phyloP scores from a whole-genome alignment of 2,329 filamentous ascomycete species.

The Ceratocystis eucalypticola region DNA sequence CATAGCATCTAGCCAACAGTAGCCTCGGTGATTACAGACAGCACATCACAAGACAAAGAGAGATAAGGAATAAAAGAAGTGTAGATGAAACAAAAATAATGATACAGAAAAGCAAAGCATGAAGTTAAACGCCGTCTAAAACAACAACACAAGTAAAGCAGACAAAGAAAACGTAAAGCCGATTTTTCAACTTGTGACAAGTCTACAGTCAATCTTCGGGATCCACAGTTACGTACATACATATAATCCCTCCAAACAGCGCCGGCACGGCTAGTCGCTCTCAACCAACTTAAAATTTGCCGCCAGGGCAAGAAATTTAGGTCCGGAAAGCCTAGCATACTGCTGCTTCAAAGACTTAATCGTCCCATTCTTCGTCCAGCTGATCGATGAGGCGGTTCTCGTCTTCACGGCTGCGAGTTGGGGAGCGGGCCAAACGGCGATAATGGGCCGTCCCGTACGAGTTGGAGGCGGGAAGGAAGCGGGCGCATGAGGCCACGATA shows the following conservation, averaged over 20 bases:
- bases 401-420: conserved; percentile 50
- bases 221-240: not conserved
- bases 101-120: not conserved
- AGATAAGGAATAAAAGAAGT: not conserved
- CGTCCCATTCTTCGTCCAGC: conserved; percentile 94
- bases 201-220: not conserved
- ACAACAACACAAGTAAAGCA: not conserved
- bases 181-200: not conserved
- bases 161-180: not conserved
- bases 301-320: not conserved
- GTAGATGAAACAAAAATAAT: not conserved
- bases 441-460: conserved; percentile 44
- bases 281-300: not conserved
- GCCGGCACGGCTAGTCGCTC: not conserved
- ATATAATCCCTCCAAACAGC: not conserved
- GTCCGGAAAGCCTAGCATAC: too few relatives aligned
- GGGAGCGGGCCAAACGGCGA: conserved; percentile 44
- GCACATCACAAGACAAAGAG: not conserved
- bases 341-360: conserved; percentile 31
- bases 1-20: not conserved
- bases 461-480: conserved; percentile 41
- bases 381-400: conserved; percentile 94
- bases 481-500: conserved; percentile 53
- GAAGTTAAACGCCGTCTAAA: not conserved
- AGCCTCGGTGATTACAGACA: not conserved